A percentile compares a stretch with the other conserved stretches of the same genome.
Evolutionary conservation across 192 early-diverging fungal genomes (phyloP).

Genomic region (Chytriomyces sp.): DNA sequence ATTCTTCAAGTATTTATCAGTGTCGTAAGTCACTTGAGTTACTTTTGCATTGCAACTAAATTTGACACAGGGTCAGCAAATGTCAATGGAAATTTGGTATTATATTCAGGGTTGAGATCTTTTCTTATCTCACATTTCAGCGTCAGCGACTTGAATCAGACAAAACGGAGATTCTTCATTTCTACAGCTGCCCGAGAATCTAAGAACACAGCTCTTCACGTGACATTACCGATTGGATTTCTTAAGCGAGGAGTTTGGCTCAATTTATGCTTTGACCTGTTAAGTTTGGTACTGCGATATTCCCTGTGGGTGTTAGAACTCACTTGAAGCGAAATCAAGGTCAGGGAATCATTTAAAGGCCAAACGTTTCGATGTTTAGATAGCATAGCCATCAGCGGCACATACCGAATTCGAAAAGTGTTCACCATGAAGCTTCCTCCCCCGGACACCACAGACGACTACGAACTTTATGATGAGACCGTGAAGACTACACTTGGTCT

Average conservation of each 20-base stretch:
- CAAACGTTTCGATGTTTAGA: conserved; percentile 44
- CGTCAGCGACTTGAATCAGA: conserved; percentile 43
- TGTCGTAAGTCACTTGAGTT: conserved; percentile 19
- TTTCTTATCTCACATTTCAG: too few relatives aligned
- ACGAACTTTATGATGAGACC: conserved; percentile 9
- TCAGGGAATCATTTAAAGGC: conserved; percentile 38
- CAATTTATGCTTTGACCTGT: conserved; percentile 48
- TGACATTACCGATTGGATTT: conserved; percentile 35
- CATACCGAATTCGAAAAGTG: conserved; percentile 42
- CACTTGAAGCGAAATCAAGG: too few relatives aligned
- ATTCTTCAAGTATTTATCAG: conserved; percentile 46
- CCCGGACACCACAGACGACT: conserved; percentile 20
- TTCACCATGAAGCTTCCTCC: conserved; percentile 43
- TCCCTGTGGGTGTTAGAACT: background rate
- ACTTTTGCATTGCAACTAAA: background rate
- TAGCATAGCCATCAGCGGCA: conserved; percentile 34
- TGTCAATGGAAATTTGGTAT: conserved; percentile 42
- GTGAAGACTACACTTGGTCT: background rate
- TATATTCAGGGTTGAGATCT: background rate
- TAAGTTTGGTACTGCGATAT: conserved; percentile 28
- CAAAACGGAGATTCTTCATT: conserved; percentile 47
- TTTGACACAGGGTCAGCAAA: conserved; percentile 25
- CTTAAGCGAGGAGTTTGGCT: conserved; percentile 40
- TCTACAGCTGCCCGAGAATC: conserved; percentile 36
- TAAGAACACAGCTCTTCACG: conserved; percentile 49